Conservation (phyloP, 495 filamentous ascomycete species). For the Aspergillus leporis region DNA sequence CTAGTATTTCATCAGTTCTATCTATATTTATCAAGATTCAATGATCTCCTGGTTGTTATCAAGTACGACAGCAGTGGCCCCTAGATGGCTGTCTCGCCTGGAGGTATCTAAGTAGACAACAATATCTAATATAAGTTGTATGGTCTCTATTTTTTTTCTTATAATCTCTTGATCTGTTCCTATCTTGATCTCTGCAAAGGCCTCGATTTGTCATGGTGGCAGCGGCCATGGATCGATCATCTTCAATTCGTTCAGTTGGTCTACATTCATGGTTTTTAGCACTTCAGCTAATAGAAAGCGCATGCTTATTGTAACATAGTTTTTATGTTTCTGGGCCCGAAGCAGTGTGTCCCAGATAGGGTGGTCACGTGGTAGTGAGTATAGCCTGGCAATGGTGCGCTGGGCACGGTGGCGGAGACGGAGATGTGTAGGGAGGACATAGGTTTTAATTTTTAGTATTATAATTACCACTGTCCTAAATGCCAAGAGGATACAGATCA, state of each 20-base stretch:
- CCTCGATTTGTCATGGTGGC: slow-evolving; percentile 12
- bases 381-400: slow-evolving; percentile 7
- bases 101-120: slow-evolving; percentile 16
- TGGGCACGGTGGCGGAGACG: slow-evolving; percentile 13
- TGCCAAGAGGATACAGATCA: slow-evolving; percentile 18
- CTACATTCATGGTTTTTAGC: slow-evolving; percentile 19
- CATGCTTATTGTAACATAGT: slow-evolving; percentile 6
- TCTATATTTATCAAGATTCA: no score
- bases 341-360: slow-evolving; percentile 9
- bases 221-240: slow-evolving; percentile 23
- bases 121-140: slow-evolving; percentile 4
- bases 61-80: slow-evolving; percentile 13
- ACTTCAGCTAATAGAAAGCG: slow-evolving; percentile 22
- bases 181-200: slow-evolving; percentile 18
- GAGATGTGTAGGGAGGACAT: slow-evolving; percentile 14
- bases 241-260: slow-evolving; percentile 17
- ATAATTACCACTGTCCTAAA: slow-evolving; percentile 17
- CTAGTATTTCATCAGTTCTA: no score
- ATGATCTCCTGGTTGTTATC: no score
- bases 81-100: slow-evolving; percentile 14
- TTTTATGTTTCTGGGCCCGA: slow-evolving; percentile 16
- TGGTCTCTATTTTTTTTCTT: slow-evolving; percentile 2
- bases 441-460: slow-evolving; percentile 15
- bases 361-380: slow-evolving; percentile 13
- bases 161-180: slow-evolving; percentile 21